These are phyloP conservation scores for Pseudogymnoascus sp. DNA, from an alignment of 2,329 filamentous ascomycete species.

Conservation along the genomic window DNA sequence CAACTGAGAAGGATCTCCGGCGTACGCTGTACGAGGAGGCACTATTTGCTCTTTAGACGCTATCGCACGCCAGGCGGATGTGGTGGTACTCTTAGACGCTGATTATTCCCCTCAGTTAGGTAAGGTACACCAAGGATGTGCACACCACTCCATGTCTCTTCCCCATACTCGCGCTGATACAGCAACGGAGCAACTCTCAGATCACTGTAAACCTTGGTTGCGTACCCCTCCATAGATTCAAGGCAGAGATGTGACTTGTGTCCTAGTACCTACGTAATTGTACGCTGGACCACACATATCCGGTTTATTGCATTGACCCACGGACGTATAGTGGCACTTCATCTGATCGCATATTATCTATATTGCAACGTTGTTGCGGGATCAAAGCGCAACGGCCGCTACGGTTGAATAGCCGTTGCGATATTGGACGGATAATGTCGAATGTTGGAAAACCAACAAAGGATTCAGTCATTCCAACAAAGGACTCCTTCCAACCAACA, in stretches of 20 bases:
- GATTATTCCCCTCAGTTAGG: not conserved
- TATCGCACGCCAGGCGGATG: not conserved
- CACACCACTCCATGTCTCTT: not conserved
- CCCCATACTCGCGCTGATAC: not conserved
- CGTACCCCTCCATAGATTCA: not conserved
- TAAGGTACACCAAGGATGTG: not conserved
- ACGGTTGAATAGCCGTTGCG: not conserved
- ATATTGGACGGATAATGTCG: not conserved
- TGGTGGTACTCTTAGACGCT: not conserved
- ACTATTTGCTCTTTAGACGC: not conserved
- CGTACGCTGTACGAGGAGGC: not conserved
- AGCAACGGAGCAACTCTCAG: not conserved
- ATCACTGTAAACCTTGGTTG: not conserved
- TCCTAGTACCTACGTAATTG: not conserved
- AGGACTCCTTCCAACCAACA: not conserved
- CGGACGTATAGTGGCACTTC: not conserved
- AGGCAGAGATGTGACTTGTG: not conserved
- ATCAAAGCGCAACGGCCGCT: not conserved
- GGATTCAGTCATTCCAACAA: too few species aligned
- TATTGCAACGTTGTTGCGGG: not conserved
- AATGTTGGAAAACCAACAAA: not conserved
- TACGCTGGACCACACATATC: not conserved
- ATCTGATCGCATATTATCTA: not conserved
- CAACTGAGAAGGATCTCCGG: not conserved
- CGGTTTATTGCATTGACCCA: not conserved